Conservation (phyloP, 202 grass and related monocot species). For the Setaria italica region DNA sequence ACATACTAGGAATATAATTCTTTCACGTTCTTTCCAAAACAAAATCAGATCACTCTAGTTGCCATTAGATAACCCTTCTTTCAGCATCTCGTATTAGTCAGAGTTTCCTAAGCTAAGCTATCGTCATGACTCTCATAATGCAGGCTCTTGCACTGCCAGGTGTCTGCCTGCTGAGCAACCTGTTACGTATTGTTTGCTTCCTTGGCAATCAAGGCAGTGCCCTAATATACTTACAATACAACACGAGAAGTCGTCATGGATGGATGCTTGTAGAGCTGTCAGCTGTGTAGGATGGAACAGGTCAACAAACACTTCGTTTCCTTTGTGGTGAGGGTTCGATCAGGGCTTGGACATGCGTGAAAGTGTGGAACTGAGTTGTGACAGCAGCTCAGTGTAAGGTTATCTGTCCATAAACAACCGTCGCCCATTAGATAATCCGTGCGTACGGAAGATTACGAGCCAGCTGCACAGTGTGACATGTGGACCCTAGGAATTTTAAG, state of each 20-base stretch:
- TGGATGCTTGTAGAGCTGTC: background rate
- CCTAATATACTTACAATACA: background rate
- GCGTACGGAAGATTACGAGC: background rate
- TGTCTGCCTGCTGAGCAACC: background rate
- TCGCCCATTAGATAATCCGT: background rate
- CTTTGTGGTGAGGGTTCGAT: background rate
- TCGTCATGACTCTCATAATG: background rate
- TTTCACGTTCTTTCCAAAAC: too few relatives aligned
- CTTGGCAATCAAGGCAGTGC: constrained; percentile 6
- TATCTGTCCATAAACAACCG: background rate
- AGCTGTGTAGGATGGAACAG: background rate
- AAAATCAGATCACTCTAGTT: too few relatives aligned
- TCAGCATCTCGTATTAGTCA: too few relatives aligned
- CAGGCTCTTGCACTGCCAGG: too few relatives aligned
- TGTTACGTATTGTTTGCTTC: background rate
- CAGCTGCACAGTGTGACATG: background rate
- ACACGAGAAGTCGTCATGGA: background rate
- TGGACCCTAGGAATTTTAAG: too few relatives aligned
- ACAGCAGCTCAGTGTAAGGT: background rate
- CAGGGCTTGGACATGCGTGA: too few relatives aligned
- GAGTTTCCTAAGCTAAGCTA: background rate
- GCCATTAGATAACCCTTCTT: too few relatives aligned
- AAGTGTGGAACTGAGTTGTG: too few relatives aligned
- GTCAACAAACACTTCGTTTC: background rate
- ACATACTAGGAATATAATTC: too few relatives aligned